These are phyloP conservation scores for Durusdinium trenchii DNA, from an alignment of 73 alveolate genomes.

Conservation along the genomic window DNA sequence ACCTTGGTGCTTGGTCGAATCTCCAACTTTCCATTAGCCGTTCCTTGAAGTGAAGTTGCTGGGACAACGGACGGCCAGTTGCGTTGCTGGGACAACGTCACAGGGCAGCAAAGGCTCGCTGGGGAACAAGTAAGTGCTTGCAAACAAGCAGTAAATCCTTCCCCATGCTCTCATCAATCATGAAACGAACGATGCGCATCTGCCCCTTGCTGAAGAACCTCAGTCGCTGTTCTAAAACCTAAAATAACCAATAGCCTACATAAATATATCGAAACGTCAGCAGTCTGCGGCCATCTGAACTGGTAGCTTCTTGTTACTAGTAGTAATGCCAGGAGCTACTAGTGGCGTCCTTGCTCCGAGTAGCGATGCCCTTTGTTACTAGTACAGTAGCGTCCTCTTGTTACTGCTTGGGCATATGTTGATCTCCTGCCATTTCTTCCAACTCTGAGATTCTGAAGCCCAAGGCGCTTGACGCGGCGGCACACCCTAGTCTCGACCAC, in stretches of 20 bases:
- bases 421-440: not conserved
- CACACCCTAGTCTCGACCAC: not conserved
- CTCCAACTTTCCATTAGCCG: not conserved
- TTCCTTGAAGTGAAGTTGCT: not conserved
- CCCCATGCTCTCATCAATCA: slow-evolving; percentile 38
- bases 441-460: not conserved
- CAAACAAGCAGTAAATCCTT: not conserved
- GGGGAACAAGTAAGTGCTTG: slow-evolving; percentile 65
- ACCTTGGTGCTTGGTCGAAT: slow-evolving; percentile 27
- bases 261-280: too few relatives aligned
- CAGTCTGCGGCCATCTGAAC: too few relatives aligned
- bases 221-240: not conserved
- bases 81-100: too few relatives aligned
- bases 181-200: slow-evolving; percentile 63
- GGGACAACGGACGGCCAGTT: not conserved
- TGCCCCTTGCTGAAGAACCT: slow-evolving; percentile 54
- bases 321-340: too few relatives aligned
- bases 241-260: too few relatives aligned
- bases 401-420: too few relatives aligned
- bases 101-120: not conserved
- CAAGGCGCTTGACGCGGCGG: slow-evolving; percentile 15
- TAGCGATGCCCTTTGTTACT: too few relatives aligned
- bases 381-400: too few relatives aligned
- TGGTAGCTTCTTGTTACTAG: too few relatives aligned
- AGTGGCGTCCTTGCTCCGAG: too few relatives aligned